phyloP scores from a whole-genome alignment of 1,139 yeast species.

The Tardiomyces blankii region DNA sequence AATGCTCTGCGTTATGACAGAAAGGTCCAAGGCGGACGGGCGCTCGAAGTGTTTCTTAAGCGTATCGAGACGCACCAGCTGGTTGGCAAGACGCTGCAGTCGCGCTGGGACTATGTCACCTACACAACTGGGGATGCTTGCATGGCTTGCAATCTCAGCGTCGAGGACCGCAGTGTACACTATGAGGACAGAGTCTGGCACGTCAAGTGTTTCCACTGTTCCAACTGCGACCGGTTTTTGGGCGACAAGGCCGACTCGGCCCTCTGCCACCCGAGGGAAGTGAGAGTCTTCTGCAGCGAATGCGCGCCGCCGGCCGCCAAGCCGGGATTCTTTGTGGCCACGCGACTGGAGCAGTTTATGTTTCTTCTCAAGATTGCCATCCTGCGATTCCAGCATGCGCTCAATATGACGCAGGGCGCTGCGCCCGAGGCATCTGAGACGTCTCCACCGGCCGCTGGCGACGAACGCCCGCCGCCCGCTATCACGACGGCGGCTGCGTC shows the following conservation, averaged over 20 bases:
- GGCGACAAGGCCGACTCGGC: constrained; percentile 30
- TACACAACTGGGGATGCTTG: constrained; percentile 73
- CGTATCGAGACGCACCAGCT: constrained; percentile 36
- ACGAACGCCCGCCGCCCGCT: not conserved
- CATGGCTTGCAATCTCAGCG: constrained; percentile 54
- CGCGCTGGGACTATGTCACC: constrained; percentile 44
- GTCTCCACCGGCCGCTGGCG: constrained; percentile 2
- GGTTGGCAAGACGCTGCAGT: constrained; percentile 34
- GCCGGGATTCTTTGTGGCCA: constrained; percentile 51
- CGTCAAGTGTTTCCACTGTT: constrained; percentile 55
- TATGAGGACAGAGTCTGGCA: constrained; percentile 73
- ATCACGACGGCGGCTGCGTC: not conserved
- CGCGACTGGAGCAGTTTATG: constrained; percentile 61
- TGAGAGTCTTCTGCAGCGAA: constrained; percentile 41
- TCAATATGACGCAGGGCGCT: constrained; percentile 33
- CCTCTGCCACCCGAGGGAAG: constrained; percentile 30
- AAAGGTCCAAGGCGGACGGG: constrained; percentile 43
- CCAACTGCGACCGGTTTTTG: constrained; percentile 17
- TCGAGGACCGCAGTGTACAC: constrained; percentile 70
- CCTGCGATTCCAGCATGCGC: constrained; percentile 62
- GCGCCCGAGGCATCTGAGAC: constrained; percentile 7
- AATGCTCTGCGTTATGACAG: constrained; percentile 63
- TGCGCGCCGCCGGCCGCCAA: constrained; percentile 43
- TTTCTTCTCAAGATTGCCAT: constrained; percentile 77
- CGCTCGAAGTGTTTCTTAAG: constrained; percentile 42